Percentiles rank a stretch among this genome's conserved stretches.
Evolutionary conservation across 1,139 yeast species (phyloP).

Genomic region (Pichia terricola): DNA sequence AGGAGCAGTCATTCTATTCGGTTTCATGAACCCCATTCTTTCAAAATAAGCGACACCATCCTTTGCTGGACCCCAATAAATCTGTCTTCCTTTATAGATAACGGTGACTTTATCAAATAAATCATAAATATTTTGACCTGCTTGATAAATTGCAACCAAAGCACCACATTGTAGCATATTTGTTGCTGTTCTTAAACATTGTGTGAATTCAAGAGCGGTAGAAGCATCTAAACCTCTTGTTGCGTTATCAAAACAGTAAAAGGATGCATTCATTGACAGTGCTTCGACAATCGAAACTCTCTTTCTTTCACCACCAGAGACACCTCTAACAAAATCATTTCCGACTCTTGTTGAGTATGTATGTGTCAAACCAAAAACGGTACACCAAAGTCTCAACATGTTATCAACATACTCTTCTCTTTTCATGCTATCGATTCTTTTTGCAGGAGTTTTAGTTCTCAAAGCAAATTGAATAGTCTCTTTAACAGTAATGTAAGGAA

Average conservation of each 20-base stretch:
- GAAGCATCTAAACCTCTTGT: slow-evolving; percentile 69
- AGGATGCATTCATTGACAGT: slow-evolving; percentile 48
- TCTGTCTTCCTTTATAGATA: slow-evolving; percentile 68
- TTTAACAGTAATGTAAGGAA: slow-evolving; percentile 55
- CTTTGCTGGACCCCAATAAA: slow-evolving; percentile 53
- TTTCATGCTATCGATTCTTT: slow-evolving; percentile 39
- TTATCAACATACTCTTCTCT: slow-evolving; percentile 39
- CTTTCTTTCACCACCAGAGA: slow-evolving; percentile 79
- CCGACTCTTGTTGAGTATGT: slow-evolving; percentile 48
- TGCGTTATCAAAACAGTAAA: slow-evolving; percentile 69
- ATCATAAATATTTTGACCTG: slow-evolving; percentile 69
- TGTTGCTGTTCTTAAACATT: slow-evolving; percentile 57
- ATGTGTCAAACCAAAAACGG: slow-evolving; percentile 52
- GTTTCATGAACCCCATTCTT: slow-evolving; percentile 64
- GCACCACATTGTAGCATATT: slow-evolving; percentile 48
- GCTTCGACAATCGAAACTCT: slow-evolving; percentile 74
- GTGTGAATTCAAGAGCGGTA: slow-evolving; percentile 64
- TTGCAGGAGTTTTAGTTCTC: slow-evolving; percentile 50
- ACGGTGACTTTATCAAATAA: slow-evolving; percentile 64
- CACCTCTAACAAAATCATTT: slow-evolving; percentile 60
- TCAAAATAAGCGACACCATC: slow-evolving; percentile 53
- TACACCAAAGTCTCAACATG: slow-evolving; percentile 42
- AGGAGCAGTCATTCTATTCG: slow-evolving; percentile 73
- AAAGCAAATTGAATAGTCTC: slow-evolving; percentile 54
- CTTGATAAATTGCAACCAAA: slow-evolving; percentile 70